phyloP scores from a whole-genome alignment of 2,329 filamentous ascomycete species.

The Proliferodiscus dingleyae region DNA sequence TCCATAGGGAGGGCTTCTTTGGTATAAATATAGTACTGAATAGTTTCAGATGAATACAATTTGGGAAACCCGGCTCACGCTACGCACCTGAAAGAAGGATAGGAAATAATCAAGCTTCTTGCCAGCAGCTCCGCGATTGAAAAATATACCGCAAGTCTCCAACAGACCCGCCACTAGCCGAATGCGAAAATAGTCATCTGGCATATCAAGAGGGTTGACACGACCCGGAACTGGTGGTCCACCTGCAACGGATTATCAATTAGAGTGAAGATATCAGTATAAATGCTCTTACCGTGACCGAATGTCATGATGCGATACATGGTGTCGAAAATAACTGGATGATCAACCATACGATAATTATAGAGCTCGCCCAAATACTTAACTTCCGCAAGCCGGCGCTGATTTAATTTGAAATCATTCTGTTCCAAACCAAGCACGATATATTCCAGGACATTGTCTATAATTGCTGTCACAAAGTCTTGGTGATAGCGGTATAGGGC shows the following conservation, averaged over 20 bases:
- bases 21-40: constrained; percentile 82
- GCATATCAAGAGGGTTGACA: constrained; percentile 73
- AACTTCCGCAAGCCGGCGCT: constrained; percentile 88
- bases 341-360: constrained; percentile 95
- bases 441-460: constrained; percentile 87
- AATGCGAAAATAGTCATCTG: constrained; percentile 95
- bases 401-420: constrained; percentile 97
- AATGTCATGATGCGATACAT: constrained; percentile 94
- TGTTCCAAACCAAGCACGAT: constrained; percentile 84
- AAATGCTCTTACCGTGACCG: constrained; percentile 55
- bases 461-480: constrained; percentile 82
- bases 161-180: constrained; percentile 83
- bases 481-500: constrained; percentile 90
- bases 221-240: constrained; percentile 77
- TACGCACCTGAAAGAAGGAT: constrained; percentile 75
- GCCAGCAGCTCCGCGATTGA: constrained; percentile 85
- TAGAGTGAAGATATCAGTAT: neutral
- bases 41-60: constrained; percentile 17
- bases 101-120: constrained; percentile 98
- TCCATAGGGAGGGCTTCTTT: constrained; percentile 93
- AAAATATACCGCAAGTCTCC: constrained; percentile 94
- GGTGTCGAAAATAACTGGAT: constrained; percentile 89
- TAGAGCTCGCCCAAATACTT: constrained; percentile 97
- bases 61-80: constrained; percentile 4
- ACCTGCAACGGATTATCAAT: constrained; percentile 39